A percentile compares a stretch with the other conserved stretches of the same genome.
Conservation (phyloP, 768 basidiomycete genomes). For the Suillus fuscotomentosus region DNA sequence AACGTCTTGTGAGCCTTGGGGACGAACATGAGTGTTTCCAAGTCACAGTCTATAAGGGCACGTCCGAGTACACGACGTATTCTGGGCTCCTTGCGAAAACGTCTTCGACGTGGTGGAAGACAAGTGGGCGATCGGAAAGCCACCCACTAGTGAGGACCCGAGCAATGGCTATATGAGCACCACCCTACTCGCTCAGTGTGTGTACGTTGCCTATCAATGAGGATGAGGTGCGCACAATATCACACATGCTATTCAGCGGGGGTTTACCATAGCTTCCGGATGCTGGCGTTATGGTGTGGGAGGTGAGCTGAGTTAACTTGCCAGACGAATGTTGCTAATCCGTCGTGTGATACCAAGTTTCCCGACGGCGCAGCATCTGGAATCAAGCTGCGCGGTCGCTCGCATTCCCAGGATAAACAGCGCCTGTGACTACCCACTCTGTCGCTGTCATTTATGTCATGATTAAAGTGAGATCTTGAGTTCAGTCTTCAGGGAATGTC, state of each 20-base stretch:
- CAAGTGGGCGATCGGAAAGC: slow-evolving; percentile 79
- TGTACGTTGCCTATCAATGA: slow-evolving; percentile 52
- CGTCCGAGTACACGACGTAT: slow-evolving; percentile 38
- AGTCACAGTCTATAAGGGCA: slow-evolving; percentile 21
- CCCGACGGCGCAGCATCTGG: slow-evolving; percentile 43
- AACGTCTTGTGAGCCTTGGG: slow-evolving; percentile 50
- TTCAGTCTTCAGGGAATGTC: not conserved
- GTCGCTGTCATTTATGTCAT: not conserved
- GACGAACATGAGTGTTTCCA: not conserved
- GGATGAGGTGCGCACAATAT: slow-evolving; percentile 60
- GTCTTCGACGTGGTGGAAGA: slow-evolving; percentile 38
- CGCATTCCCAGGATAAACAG: slow-evolving; percentile 33
- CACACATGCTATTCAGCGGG: not conserved
- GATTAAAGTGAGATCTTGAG: not conserved
- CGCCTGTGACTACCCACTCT: not conserved
- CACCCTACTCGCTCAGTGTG: slow-evolving; percentile 54
- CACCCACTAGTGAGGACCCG: slow-evolving; percentile 49
- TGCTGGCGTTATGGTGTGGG: slow-evolving; percentile 16
- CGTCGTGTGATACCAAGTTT: slow-evolving; percentile 24
- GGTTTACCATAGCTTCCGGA: not conserved
- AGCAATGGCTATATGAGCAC: slow-evolving; percentile 57
- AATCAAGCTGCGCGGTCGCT: slow-evolving; percentile 36
- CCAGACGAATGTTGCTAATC: not conserved
- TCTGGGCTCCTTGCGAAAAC: slow-evolving; percentile 37
- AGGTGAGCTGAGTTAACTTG: slow-evolving; percentile 18